Evolutionary conservation across 2,329 filamentous ascomycete genomes (phyloP).

Genomic region (Bipolaris sorokiniana): DNA sequence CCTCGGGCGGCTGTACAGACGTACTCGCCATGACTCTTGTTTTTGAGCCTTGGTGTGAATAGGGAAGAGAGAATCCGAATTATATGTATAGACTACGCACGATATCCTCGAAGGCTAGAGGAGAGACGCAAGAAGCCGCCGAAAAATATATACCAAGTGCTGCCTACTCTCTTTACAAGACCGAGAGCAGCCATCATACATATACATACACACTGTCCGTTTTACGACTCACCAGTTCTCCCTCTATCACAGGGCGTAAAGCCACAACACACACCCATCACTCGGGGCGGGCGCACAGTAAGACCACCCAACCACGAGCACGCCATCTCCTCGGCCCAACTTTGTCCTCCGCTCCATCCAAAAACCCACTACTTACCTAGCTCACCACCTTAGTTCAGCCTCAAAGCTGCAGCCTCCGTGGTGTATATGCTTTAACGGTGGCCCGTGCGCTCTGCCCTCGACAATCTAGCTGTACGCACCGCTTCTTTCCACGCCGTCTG

Average conservation of each 20-base stretch:
- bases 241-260: neutral
- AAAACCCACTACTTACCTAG: no score
- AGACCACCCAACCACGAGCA: no score
- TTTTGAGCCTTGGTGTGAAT: neutral
- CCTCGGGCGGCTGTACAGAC: conserved; percentile 17
- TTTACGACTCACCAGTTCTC: neutral
- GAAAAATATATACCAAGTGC: neutral
- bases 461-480: no score
- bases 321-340: no score
- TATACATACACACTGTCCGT: neutral
- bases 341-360: no score
- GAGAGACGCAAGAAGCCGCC: neutral
- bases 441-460: no score
- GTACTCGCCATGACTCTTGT: conserved; percentile 15
- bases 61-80: neutral
- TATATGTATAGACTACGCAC: neutral
- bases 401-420: no score
- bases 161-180: neutral
- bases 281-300: no score
- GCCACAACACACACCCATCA: no score
- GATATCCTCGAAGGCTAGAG: neutral
- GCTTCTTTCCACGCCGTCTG: no score
- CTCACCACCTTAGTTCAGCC: no score
- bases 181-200: neutral
- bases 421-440: no score